These are phyloP conservation scores for Diaporthe citriasiana DNA, from an alignment of 2,329 filamentous ascomycete genomes.

Conservation along the genomic window DNA sequence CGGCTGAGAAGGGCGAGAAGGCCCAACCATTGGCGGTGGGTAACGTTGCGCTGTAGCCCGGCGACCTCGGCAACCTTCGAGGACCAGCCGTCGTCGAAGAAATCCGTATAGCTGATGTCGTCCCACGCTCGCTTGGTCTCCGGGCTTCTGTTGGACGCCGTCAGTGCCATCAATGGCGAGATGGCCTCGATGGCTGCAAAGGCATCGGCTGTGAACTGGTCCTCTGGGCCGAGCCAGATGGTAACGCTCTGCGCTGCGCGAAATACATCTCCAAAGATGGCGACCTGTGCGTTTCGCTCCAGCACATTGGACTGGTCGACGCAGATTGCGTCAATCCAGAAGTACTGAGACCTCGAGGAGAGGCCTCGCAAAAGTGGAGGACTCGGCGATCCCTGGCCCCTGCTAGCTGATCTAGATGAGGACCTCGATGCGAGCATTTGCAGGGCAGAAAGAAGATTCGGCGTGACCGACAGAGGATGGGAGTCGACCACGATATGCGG, in stretches of 20 bases:
- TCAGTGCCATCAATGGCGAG: constrained; percentile 12
- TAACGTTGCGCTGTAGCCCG: not conserved
- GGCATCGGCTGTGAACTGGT: not conserved
- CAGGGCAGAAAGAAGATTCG: constrained; percentile 8
- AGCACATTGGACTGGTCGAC: constrained; percentile 44
- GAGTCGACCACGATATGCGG: not conserved
- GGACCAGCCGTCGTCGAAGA: constrained; percentile 10
- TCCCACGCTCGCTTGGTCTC: not conserved
- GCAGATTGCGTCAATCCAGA: constrained; percentile 46
- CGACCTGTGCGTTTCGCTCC: constrained; percentile 44
- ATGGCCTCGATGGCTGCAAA: not conserved
- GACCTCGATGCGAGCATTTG: constrained; percentile 5
- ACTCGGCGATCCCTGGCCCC: not conserved
- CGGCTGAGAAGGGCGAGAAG: constrained; percentile 27
- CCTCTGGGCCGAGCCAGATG: constrained; percentile 19
- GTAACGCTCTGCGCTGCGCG: constrained; percentile 8
- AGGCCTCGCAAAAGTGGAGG: constrained; percentile 1
- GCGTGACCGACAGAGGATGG: not conserved
- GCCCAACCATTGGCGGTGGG: constrained; percentile 22
- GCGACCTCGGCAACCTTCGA: not conserved
- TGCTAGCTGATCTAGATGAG: not conserved
- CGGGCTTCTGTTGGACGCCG: not conserved
- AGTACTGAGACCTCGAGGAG: not conserved
- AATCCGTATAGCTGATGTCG: constrained; percentile 10
- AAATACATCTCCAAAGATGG: constrained; percentile 39